Percentiles rank a stretch among this genome's conserved stretches.
Evolutionary conservation across 768 basidiomycete species (phyloP).

Genomic region (Lentinula lateritia): DNA sequence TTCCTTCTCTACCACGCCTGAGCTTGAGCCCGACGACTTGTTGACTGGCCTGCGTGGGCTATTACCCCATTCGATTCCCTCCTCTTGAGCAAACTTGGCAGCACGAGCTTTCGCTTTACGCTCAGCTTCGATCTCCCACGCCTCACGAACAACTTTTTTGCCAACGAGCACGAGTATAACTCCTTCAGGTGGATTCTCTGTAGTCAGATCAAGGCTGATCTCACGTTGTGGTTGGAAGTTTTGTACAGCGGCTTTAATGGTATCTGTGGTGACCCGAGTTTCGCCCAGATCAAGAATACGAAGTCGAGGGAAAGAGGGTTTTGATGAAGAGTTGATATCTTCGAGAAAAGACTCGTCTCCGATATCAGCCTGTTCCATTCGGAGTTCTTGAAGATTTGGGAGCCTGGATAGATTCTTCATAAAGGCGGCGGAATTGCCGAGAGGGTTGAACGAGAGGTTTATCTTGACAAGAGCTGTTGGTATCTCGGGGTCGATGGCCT

Average conservation of each 20-base stretch:
- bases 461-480: conserved; percentile 54
- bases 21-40: not conserved
- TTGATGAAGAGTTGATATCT: conserved; percentile 21
- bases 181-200: conserved; percentile 48
- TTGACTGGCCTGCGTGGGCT: conserved; percentile 32
- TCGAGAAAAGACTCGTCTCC: conserved; percentile 54
- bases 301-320: conserved; percentile 42
- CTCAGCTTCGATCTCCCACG: conserved; percentile 79
- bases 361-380: conserved; percentile 50
- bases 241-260: conserved; percentile 38
- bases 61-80: conserved; percentile 39
- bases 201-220: conserved; percentile 49
- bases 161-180: conserved; percentile 57
- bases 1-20: conserved; percentile 32
- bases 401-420: conserved; percentile 44
- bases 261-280: conserved; percentile 49
- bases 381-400: conserved; percentile 50
- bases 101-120: conserved; percentile 37
- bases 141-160: conserved; percentile 64
- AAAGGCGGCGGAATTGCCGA: conserved; percentile 33
- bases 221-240: conserved; percentile 23
- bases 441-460: conserved; percentile 64
- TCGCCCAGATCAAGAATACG: conserved; percentile 61
- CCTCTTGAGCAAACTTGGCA: conserved; percentile 24
- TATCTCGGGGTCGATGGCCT: conserved; percentile 44